Evolutionary conservation across 768 basidiomycete genomes (phyloP).

Genomic region (Tulasnella sp.): DNA sequence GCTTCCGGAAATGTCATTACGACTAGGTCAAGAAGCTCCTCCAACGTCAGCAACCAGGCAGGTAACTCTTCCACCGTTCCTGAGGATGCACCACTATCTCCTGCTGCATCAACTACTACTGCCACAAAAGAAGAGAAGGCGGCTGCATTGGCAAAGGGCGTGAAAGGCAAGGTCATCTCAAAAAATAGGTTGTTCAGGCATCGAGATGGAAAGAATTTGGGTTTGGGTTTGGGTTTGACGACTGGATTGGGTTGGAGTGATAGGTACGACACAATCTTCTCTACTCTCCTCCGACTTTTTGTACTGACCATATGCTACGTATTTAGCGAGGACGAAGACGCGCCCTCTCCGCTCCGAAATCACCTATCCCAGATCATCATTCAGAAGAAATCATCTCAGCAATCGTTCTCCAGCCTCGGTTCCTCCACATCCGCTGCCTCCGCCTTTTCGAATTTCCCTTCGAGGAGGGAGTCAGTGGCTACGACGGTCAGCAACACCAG

Average conservation of each 20-base stretch:
- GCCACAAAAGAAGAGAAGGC: constrained; percentile 4
- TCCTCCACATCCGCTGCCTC: background rate
- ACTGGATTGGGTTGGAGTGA: constrained; percentile 21
- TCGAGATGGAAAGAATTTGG: constrained; percentile 19
- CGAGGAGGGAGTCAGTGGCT: constrained; percentile 4
- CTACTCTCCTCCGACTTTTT: background rate
- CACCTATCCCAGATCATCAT: constrained; percentile 16
- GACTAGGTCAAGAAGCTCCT: no score
- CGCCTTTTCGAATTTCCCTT: background rate
- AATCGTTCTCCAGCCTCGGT: constrained; percentile 8
- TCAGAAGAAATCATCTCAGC: constrained; percentile 6
- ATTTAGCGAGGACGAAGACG: constrained; percentile 16
- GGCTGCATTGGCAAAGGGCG: background rate
- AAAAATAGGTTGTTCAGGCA: constrained; percentile 15
- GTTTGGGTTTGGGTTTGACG: constrained; percentile 19
- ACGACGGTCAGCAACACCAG: background rate
- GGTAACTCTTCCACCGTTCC: no score
- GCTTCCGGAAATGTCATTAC: no score
- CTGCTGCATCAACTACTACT: no score
- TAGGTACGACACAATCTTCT: background rate
- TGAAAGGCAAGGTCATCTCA: constrained; percentile 6
- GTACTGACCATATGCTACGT: background rate
- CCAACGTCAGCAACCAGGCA: no score
- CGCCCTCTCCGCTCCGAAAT: constrained; percentile 14
- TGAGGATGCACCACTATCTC: no score